Conservation (phyloP, 805 yeast genomes). For the Saccharomycopsis capsularis region DNA sequence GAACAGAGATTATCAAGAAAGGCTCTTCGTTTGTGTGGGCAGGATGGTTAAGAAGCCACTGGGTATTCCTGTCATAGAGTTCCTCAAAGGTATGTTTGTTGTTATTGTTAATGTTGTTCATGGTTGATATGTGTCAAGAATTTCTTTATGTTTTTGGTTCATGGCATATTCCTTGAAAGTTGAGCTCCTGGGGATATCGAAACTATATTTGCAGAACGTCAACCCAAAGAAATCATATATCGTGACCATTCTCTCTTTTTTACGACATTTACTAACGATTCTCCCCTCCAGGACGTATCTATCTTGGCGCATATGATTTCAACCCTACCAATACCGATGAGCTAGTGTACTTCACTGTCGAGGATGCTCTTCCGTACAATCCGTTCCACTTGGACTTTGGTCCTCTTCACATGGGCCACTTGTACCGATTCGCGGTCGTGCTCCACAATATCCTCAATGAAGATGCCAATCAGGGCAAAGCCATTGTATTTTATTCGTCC, state of each 20-base stretch:
- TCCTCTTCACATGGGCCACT: constrained; percentile 86
- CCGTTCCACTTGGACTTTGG: constrained; percentile 97
- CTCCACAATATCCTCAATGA: constrained; percentile 88
- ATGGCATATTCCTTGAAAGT: not conserved
- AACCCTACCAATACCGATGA: constrained; percentile 71
- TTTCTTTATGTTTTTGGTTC: not conserved
- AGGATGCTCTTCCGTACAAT: constrained; percentile 86
- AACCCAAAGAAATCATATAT: not conserved
- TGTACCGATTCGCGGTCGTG: constrained; percentile 91
- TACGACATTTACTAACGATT: not conserved
- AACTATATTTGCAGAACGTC: no score
- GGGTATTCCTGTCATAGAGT: constrained; percentile 15
- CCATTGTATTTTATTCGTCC: constrained; percentile 84
- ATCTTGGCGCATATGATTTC: constrained; percentile 81
- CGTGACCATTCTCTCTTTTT: not conserved
- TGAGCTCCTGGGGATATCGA: no score
- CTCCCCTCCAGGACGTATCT: constrained; percentile 48
- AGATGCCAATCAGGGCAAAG: constrained; percentile 73
- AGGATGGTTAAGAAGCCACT: constrained; percentile 1
- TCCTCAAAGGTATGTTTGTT: constrained; percentile 17
- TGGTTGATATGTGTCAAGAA: not conserved
- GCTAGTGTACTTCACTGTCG: constrained; percentile 82
- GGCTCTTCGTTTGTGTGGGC: no score
- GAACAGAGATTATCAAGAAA: no score
- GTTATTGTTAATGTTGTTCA: not conserved